These are phyloP conservation scores for Leccinum sublutescens DNA, from an alignment of 768 basidiomycete species.

Conservation along the genomic window DNA sequence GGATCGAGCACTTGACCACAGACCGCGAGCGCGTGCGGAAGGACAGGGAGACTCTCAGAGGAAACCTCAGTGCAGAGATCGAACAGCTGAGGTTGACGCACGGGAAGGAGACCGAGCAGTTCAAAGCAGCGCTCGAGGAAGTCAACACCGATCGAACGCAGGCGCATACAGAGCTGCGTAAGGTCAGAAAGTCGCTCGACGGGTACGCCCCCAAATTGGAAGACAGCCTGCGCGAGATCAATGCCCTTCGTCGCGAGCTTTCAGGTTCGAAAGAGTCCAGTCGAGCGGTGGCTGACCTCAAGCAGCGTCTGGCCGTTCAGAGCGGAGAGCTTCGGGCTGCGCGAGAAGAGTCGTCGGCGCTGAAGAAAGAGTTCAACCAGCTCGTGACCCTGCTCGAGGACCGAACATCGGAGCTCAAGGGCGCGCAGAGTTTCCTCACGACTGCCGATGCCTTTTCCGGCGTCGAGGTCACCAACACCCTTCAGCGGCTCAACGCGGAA, in stretches of 20 bases:
- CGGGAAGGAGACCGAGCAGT: constrained; percentile 15
- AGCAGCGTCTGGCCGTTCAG: constrained; percentile 20
- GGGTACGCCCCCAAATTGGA: constrained; percentile 19
- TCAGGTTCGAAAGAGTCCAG: constrained; percentile 9
- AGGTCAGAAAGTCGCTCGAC: constrained; percentile 20
- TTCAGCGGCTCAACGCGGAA: constrained; percentile 46
- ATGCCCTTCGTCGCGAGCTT: constrained; percentile 19
- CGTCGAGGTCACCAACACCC: constrained; percentile 17
- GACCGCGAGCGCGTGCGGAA: constrained; percentile 27
- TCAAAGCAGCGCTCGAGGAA: constrained; percentile 25
- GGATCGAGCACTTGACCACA: constrained; percentile 18
- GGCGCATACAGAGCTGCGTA: constrained; percentile 23
- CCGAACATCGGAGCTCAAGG: constrained; percentile 44
- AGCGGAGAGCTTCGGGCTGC: constrained; percentile 20
- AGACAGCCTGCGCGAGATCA: constrained; percentile 15
- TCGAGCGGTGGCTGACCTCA: constrained; percentile 12
- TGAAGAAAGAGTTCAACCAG: constrained; percentile 31
- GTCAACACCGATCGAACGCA: constrained; percentile 20
- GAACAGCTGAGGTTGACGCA: constrained; percentile 18
- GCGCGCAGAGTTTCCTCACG: constrained; percentile 45
- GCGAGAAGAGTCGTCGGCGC: constrained; percentile 28
- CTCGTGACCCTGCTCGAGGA: constrained; percentile 34
- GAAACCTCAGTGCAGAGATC: constrained; percentile 20
- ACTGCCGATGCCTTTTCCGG: constrained; percentile 34
- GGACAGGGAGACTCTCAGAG: constrained; percentile 21